Evolutionary conservation across 2,329 filamentous ascomycete species (phyloP).

Genomic region (Curvularia verruculosa): DNA sequence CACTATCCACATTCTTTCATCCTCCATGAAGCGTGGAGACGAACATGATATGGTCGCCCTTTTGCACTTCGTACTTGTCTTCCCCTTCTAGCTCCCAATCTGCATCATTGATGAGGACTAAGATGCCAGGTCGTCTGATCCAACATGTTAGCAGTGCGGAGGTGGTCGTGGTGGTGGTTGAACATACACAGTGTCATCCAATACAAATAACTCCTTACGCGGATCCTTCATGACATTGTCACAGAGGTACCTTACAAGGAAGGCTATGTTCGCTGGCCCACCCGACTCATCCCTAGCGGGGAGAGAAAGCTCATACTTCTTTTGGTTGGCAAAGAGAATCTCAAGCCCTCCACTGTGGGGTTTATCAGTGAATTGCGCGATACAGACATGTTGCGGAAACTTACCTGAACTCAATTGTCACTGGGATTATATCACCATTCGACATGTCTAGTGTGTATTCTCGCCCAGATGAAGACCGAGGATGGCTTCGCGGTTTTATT

Average conservation of each 20-base stretch:
- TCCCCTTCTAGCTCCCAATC: slow-evolving; percentile 99
- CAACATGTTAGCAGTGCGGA: slow-evolving; percentile 21
- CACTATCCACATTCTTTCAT: slow-evolving; percentile 48
- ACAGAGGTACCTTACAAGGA: slow-evolving; percentile 79
- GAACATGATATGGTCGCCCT: slow-evolving; percentile 87
- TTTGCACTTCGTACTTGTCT: slow-evolving; percentile 82
- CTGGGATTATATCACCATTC: slow-evolving; percentile 53
- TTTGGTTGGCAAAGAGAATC: slow-evolving; percentile 86
- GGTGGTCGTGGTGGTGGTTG: too few species aligned
- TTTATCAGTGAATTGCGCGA: slow-evolving; percentile 13
- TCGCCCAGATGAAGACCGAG: not conserved
- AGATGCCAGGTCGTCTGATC: slow-evolving; percentile 86
- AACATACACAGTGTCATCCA: slow-evolving; percentile 84
- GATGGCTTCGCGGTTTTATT: not conserved
- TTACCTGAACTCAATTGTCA: slow-evolving; percentile 76
- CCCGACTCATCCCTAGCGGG: slow-evolving; percentile 67
- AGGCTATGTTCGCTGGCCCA: slow-evolving; percentile 70
- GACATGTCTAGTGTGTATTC: slow-evolving; percentile 28
- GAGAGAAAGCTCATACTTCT: slow-evolving; percentile 72
- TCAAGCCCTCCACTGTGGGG: slow-evolving; percentile 78
- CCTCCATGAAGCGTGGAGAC: slow-evolving; percentile 96
- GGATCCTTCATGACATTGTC: slow-evolving; percentile 81
- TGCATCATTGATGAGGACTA: slow-evolving; percentile 95
- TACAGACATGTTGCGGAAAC: slow-evolving; percentile 46
- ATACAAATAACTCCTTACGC: slow-evolving; percentile 85